Percentiles rank a stretch among this genome's conserved stretches.
These are phyloP conservation scores for Cucurbita argyrosperma DNA, from an alignment of 306 rosid species.

Conservation along the genomic window DNA sequence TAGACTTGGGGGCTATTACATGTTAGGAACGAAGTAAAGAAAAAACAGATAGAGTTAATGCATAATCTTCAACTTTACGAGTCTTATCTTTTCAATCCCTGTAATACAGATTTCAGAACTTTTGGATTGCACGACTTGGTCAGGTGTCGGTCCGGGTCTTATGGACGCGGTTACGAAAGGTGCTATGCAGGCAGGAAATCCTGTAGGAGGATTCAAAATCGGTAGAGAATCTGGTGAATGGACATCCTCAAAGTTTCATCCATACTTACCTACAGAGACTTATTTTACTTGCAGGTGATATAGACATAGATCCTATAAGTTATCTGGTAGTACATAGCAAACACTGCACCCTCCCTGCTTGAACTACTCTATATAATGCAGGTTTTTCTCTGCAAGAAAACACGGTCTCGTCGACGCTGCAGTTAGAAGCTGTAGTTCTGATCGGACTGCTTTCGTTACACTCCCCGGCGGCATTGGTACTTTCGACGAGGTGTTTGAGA, in stretches of 20 bases:
- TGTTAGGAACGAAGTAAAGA: too few relatives aligned
- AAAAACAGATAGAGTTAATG: too few relatives aligned
- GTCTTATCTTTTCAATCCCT: conserved; percentile 1
- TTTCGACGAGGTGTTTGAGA: conserved; percentile 78
- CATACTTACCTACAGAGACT: conserved; percentile 57
- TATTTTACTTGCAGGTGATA: conserved; percentile 77
- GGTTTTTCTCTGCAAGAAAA: conserved; percentile 96
- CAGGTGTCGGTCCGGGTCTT: conserved; percentile 86
- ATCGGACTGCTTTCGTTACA: conserved; percentile 62
- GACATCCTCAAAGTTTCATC: conserved; percentile 67
- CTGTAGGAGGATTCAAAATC: conserved; percentile 80
- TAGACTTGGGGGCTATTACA: too few relatives aligned
- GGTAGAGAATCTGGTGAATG: conserved; percentile 76
- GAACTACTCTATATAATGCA: conserved; percentile 19
- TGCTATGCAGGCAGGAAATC: conserved; percentile 57
- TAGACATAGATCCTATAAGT: not conserved
- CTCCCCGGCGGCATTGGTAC: conserved; percentile 96
- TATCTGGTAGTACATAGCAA: not conserved
- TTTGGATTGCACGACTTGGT: conserved; percentile 81
- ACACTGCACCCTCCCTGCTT: not conserved
- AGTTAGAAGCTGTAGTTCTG: conserved; percentile 41
- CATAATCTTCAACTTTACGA: not conserved
- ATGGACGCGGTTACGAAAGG: conserved; percentile 94
- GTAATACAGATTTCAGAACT: conserved; percentile 53
- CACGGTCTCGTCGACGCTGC: conserved; percentile 89